Evolutionary conservation across 1,139 yeast genomes (phyloP).

Genomic region (Kurtzmaniella quercitrusa): DNA sequence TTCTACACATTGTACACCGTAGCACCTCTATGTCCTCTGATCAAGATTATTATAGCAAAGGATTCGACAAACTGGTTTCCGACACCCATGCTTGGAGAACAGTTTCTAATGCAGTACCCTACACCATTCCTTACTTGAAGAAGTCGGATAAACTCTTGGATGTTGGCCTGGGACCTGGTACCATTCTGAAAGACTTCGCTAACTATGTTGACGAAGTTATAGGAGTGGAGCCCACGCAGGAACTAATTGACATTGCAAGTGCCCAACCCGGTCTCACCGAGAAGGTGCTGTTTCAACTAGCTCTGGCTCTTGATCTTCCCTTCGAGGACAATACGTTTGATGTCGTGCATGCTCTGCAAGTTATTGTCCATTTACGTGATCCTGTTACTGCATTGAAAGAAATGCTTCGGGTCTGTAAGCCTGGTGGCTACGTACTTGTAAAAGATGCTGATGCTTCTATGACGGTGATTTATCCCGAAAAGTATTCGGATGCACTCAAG

Average conservation of each 20-base stretch:
- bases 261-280: constrained; percentile 9
- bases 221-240: constrained; percentile 32
- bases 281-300: constrained; percentile 25
- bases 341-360: constrained; percentile 36
- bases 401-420: constrained; percentile 29
- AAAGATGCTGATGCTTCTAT: constrained; percentile 27
- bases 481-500: constrained; percentile 12
- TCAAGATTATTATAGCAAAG: constrained; percentile 22
- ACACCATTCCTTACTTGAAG: constrained; percentile 23
- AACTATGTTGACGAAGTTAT: constrained; percentile 25
- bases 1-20: neutral
- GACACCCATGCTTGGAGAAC: constrained; percentile 33
- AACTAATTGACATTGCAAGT: constrained; percentile 24
- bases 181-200: constrained; percentile 35
- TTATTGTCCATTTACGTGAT: constrained; percentile 30
- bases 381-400: constrained; percentile 29
- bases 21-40: constrained; percentile 3
- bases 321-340: constrained; percentile 35
- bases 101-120: constrained; percentile 25
- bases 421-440: constrained; percentile 33
- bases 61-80: constrained; percentile 18
- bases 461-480: constrained; percentile 17
- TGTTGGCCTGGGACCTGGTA: constrained; percentile 42
- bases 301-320: constrained; percentile 27
- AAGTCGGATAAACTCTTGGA: constrained; percentile 27